Evolutionary conservation across 1,284 basidiomycete species (phyloP), one percentile per base, ranked within the genome.

Genomic region (Cerrena zonata): DNA sequence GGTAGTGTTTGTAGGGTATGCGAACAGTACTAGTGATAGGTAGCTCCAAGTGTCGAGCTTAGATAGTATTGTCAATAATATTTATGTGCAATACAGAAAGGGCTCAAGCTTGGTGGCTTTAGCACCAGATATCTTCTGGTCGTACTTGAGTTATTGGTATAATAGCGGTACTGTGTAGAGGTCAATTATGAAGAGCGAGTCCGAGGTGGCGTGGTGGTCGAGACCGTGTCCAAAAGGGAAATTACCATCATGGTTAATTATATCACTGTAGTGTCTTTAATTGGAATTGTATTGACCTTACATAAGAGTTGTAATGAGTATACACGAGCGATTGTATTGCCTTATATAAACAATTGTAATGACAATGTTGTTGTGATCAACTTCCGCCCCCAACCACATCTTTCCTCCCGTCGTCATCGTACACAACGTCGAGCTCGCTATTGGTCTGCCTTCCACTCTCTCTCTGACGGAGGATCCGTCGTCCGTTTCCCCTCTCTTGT

Each of bases 391-490:
- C 30, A 34, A 34, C 30, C 30, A 15, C 30, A 7, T 34, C 30
- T 15, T 34, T 34, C 15, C 7, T 15, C 30, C 15, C 30, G 30
- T 34, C 30, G 30, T 34, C 41, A 24, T 23, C 41, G 41, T 42
- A 22, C 19, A 22, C 19, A 42, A 19, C 41, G 41, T 42, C 22
- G 41, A 22, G 41, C 41, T 23, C 41, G 41, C 15, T 22, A 10
- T 36, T 39, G 46, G 30, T 18, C 15, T n/a, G n/a, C 24, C 10
- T 38, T 21, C 21, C 46, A 19, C 30, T 37, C 46, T 13, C 24
- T 11, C 19, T 15, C 24, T 37, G 59, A 56, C 61, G 62, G 72
- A 64, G 71, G 70, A 74, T 77, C 75, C 73, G 74, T 76, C 75
- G 74, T 63, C 71, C 74, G 68, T 63, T 63, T 65, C 65, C 68